Evolutionary conservation across 2,329 filamentous ascomycete species (phyloP).

Genomic region (Penicillium sp.): DNA sequence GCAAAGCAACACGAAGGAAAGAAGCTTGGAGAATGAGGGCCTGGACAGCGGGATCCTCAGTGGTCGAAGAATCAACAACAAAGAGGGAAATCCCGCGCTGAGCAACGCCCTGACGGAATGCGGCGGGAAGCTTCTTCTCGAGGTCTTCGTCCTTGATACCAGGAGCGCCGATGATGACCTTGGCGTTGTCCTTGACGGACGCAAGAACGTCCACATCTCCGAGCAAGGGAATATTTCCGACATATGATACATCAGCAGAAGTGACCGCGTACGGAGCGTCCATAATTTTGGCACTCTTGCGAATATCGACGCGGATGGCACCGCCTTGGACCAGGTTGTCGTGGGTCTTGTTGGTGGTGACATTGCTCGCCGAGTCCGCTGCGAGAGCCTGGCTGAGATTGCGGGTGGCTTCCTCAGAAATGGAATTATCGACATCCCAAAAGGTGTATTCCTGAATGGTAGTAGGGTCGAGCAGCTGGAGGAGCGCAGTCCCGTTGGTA

Average conservation of each 20-base stretch:
- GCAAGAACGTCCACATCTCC: constrained; percentile 69
- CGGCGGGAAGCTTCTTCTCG: constrained; percentile 72
- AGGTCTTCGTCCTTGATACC: constrained; percentile 80
- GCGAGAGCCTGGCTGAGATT: constrained; percentile 56
- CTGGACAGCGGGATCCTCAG: constrained; percentile 61
- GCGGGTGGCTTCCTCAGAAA: constrained; percentile 58
- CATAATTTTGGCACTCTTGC: constrained; percentile 72
- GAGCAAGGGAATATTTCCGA: constrained; percentile 74
- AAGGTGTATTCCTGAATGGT: constrained; percentile 78
- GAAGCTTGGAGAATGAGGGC: constrained; percentile 69
- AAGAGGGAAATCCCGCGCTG: constrained; percentile 66
- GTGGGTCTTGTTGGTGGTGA: constrained; percentile 54
- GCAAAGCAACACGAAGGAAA: constrained; percentile 71
- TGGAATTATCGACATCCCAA: constrained; percentile 80
- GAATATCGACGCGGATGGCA: constrained; percentile 74
- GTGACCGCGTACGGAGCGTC: constrained; percentile 78
- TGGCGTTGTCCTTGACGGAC: constrained; percentile 63
- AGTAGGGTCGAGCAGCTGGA: constrained; percentile 51
- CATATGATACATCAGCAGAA: constrained; percentile 69
- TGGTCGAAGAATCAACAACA: constrained; percentile 65
- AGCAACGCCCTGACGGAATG: constrained; percentile 65
- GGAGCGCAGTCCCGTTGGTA: constrained; percentile 35
- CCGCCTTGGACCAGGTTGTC: constrained; percentile 68
- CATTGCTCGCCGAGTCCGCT: constrained; percentile 55
- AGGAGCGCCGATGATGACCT: constrained; percentile 68